A percentile compares a stretch with the other conserved stretches of the same genome.
phyloP scores from a whole-genome alignment of 331 rosid species.

The Dryas integrifolia region DNA sequence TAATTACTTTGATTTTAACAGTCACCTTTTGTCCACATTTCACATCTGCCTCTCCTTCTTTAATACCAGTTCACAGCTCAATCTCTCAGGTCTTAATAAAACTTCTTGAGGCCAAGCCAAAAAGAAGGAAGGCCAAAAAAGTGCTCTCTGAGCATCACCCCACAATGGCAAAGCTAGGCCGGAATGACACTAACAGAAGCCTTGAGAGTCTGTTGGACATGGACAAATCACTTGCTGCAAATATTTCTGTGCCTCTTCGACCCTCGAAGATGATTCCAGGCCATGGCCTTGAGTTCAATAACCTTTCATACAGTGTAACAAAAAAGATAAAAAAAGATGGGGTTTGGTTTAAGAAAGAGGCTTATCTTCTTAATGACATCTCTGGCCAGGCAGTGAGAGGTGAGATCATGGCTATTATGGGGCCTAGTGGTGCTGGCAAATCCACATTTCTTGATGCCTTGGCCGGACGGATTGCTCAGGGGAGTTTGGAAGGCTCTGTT shows the following conservation, averaged over 20 bases:
- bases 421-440: conserved; percentile 97
- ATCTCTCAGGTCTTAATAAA: conserved; percentile 22
- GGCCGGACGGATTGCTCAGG: conserved; percentile 79
- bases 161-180: conserved; percentile 42
- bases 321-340: conserved; percentile 78
- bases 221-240: conserved; percentile 37
- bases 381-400: conserved; percentile 74
- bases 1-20: conserved; percentile 33
- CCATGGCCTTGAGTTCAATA: conserved; percentile 63
- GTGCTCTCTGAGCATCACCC: conserved; percentile 22
- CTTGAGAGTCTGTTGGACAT: conserved; percentile 58
- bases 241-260: conserved; percentile 26
- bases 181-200: conserved; percentile 27
- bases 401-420: conserved; percentile 84
- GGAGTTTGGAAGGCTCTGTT: conserved; percentile 84
- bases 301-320: conserved; percentile 56
- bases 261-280: conserved; percentile 47
- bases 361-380: conserved; percentile 75
- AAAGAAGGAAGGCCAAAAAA: conserved; percentile 11
- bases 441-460: conserved; percentile 88
- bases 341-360: conserved; percentile 59
- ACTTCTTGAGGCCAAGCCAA: conserved; percentile 14
- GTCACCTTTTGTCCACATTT: conserved; percentile 34
- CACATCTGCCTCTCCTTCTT: conserved; percentile 11
- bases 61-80: conserved; percentile 30